Evolutionary conservation across 306 rosid genomes (phyloP).

Genomic region (Prunus davidiana): DNA sequence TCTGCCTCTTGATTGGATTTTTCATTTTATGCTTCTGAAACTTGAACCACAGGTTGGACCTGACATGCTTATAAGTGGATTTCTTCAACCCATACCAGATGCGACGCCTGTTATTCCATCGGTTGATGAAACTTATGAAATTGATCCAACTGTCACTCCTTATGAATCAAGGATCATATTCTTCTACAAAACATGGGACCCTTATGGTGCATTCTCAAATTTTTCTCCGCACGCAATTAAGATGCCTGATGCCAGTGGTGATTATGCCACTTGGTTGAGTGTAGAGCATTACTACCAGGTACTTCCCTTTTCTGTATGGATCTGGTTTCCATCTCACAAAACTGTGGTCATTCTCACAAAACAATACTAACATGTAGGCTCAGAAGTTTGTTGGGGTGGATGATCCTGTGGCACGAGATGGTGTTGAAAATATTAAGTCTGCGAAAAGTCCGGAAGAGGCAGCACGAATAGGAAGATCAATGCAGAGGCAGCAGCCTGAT

Average conservation of each 20-base stretch:
- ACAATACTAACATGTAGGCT: constrained; percentile 43
- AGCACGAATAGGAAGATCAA: constrained; percentile 72
- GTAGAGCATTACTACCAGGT: constrained; percentile 98
- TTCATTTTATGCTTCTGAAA: constrained; percentile 11
- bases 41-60: constrained; percentile 72
- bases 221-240: constrained; percentile 88
- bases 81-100: constrained; percentile 84
- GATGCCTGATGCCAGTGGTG: constrained; percentile 63
- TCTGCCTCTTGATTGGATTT: background rate
- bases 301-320: constrained; percentile 19
- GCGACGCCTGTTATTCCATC: constrained; percentile 74
- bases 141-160: constrained; percentile 78
- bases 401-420: constrained; percentile 57
- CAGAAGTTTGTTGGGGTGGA: constrained; percentile 68
- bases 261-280: constrained; percentile 62
- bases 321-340: constrained; percentile 10
- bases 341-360: constrained; percentile 6
- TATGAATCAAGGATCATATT: constrained; percentile 70
- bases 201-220: constrained; percentile 80
- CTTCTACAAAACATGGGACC: constrained; percentile 94
- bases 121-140: constrained; percentile 65
- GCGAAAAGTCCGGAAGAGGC: constrained; percentile 92
- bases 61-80: constrained; percentile 86
- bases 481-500: constrained; percentile 67
- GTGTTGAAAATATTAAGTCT: constrained; percentile 67